phyloP scores from a whole-genome alignment of 345 rosid genomes.

The Heritiera fomes region DNA sequence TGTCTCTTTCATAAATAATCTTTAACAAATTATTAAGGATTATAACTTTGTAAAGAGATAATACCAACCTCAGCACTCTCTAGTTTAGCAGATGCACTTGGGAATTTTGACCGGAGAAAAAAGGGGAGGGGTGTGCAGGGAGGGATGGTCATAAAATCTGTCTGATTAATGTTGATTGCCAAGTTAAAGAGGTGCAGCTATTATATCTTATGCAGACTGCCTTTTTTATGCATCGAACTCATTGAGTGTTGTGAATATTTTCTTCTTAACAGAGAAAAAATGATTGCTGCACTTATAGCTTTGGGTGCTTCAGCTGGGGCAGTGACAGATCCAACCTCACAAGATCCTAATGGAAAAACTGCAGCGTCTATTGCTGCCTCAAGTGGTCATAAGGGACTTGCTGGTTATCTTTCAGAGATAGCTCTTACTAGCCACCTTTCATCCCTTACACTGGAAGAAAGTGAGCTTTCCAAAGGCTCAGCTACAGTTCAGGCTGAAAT shows the following conservation, averaged over 20 bases:
- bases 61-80: not conserved
- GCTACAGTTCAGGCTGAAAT: constrained; percentile 78
- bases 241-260: not conserved
- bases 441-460: constrained; percentile 82
- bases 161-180: not conserved
- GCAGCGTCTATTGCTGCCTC: constrained; percentile 80
- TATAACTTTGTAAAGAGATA: not conserved
- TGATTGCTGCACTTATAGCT: constrained; percentile 93
- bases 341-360: constrained; percentile 75
- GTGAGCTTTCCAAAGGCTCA: constrained; percentile 62
- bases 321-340: constrained; percentile 82
- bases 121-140: not conserved
- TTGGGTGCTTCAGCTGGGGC: constrained; percentile 94
- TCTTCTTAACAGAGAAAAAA: constrained; percentile 64
- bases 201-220: not conserved
- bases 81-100: constrained; percentile 1
- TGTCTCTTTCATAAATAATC: not conserved
- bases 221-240: constrained; percentile 11
- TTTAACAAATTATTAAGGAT: not conserved
- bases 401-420: constrained; percentile 94
- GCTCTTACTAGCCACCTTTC: constrained; percentile 90
- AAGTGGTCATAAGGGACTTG: constrained; percentile 87
- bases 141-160: not conserved
- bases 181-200: not conserved
- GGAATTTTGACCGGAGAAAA: not conserved